Conservation (phyloP, 2,329 filamentous ascomycete species). For the Tolypocladium guangdongense region DNA sequence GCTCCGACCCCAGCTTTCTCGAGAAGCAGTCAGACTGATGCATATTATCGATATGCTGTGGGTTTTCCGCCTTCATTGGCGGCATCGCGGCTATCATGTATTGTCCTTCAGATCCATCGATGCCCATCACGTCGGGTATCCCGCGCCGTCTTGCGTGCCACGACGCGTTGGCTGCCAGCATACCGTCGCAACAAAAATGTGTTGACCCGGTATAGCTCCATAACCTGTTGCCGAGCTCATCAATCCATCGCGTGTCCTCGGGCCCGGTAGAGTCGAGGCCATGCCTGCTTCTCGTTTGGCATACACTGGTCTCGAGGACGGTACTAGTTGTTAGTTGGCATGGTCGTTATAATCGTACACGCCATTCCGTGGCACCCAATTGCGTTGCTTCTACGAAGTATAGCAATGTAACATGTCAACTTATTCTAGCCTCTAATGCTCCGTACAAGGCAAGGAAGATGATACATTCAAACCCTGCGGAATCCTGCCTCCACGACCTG, state of each 20-base stretch:
- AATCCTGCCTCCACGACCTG: no score
- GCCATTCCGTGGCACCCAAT: not conserved
- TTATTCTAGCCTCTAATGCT: not conserved
- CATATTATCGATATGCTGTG: not conserved
- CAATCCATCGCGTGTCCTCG: not conserved
- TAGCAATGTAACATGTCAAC: not conserved
- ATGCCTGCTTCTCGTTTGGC: not conserved
- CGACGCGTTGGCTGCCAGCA: not conserved
- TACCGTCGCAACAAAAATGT: not conserved
- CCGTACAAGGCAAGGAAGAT: not conserved
- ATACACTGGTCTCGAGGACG: not conserved
- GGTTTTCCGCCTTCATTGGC: not conserved
- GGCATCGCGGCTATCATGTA: not conserved
- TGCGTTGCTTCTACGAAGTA: not conserved
- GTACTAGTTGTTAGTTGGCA: not conserved
- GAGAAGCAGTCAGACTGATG: conserved; percentile 44
- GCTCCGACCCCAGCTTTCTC: conserved; percentile 78
- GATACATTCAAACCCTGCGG: not conserved
- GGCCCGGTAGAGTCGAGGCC: not conserved
- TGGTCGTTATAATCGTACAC: not conserved
- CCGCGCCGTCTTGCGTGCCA: not conserved
- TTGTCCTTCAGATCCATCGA: not conserved
- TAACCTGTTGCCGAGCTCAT: not conserved
- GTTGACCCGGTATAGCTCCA: not conserved
- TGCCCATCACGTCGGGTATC: not conserved